Conservation (phyloP, 441 rosid species). For the Populus hybrid region DNA sequence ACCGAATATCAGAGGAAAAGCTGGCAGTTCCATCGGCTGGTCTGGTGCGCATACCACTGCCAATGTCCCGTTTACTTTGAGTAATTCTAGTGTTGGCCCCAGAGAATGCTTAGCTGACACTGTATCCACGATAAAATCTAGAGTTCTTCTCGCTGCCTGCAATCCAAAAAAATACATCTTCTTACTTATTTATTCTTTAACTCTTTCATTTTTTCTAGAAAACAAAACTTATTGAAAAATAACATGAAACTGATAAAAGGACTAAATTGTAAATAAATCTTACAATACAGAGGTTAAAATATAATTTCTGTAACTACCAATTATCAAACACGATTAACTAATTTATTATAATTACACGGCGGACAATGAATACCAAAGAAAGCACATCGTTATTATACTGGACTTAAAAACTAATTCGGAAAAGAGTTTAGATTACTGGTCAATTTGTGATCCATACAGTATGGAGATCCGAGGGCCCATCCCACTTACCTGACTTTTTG, state of each 20-base stretch:
- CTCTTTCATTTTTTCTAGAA: not conserved
- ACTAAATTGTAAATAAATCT: not conserved
- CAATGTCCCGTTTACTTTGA: slow-evolving; percentile 33
- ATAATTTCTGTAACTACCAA: not conserved
- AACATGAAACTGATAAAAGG: not conserved
- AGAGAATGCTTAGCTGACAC: slow-evolving; percentile 69
- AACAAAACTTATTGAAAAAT: not conserved
- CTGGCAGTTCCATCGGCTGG: slow-evolving; percentile 54
- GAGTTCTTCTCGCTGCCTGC: slow-evolving; percentile 47
- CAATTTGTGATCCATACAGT: too few relatives aligned
- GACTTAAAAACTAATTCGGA: too few relatives aligned
- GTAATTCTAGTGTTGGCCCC: slow-evolving; percentile 61
- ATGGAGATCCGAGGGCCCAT: too few relatives aligned
- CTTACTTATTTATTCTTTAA: not conserved
- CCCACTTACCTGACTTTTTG: too few relatives aligned
- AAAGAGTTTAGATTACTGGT: too few relatives aligned
- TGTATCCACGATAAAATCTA: slow-evolving; percentile 70
- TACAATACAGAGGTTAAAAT: not conserved
- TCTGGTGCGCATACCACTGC: slow-evolving; percentile 59
- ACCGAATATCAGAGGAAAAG: slow-evolving; percentile 74
- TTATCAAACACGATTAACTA: not conserved
- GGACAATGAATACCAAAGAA: too few relatives aligned
- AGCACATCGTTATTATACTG: too few relatives aligned
- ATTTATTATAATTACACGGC: too few relatives aligned
- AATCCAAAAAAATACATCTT: not conserved